A percentile compares a stretch with the other conserved stretches of the same genome.
Conservation (phyloP, 345 rosid species). For the Chamaenerion angustifolium region DNA sequence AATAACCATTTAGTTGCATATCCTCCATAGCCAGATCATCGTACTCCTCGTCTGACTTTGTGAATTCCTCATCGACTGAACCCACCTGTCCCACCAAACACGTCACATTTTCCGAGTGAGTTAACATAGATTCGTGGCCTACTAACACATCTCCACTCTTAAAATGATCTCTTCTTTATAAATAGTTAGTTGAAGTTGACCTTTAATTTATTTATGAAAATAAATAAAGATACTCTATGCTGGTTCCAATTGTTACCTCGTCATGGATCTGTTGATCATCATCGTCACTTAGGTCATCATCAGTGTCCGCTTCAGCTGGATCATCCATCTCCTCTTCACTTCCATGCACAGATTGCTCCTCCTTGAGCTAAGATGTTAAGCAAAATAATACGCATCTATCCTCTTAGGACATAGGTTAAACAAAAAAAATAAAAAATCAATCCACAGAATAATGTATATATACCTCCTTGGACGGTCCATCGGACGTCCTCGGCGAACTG, state of each 20-base stretch:
- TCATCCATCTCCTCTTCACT: conserved; percentile 97
- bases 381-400: background rate
- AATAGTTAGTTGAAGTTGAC: too few species aligned
- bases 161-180: too few species aligned
- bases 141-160: too few species aligned
- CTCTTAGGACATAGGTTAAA: too few species aligned
- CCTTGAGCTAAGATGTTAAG: conserved; percentile 46
- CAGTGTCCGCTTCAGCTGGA: conserved; percentile 65
- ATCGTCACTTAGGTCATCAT: conserved; percentile 71
- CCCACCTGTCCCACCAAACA: conserved; percentile 41
- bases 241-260: conserved; percentile 31
- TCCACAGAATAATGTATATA: background rate
- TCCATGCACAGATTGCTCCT: conserved; percentile 80
- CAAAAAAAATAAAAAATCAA: too few species aligned
- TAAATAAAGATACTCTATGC: background rate
- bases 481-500: conserved; percentile 86
- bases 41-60: conserved; percentile 92
- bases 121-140: too few species aligned
- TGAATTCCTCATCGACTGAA: conserved; percentile 91
- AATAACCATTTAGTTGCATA: conserved; percentile 37
- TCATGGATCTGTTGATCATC: conserved; percentile 41
- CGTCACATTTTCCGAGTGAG: background rate
- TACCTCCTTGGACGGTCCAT: conserved; percentile 90
- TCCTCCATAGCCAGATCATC: conserved; percentile 95
- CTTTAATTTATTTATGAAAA: too few species aligned